These are phyloP conservation scores for Triticum monococcum DNA, from an alignment of 176 grass and related monocot species.

Conservation along the genomic window DNA sequence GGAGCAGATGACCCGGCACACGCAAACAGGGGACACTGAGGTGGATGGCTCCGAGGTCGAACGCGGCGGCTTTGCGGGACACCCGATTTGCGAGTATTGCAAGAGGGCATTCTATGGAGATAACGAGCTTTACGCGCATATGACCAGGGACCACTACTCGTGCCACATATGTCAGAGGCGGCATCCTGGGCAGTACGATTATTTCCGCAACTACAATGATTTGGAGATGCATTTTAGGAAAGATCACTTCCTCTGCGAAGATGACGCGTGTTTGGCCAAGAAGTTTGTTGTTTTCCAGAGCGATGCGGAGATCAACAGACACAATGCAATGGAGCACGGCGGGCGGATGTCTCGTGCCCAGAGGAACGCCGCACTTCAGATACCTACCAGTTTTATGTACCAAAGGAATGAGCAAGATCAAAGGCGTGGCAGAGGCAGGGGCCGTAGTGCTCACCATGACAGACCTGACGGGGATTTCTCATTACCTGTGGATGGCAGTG, in stretches of 20 bases:
- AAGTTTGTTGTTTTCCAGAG: constrained; percentile 89
- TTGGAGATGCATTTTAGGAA: constrained; percentile 94
- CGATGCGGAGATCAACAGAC: constrained; percentile 87
- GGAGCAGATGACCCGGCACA: constrained; percentile 68
- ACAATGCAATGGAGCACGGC: constrained; percentile 89
- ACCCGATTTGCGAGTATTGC: constrained; percentile 80
- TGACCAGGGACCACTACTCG: constrained; percentile 65
- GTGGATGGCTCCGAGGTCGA: constrained; percentile 88
- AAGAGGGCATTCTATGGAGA: constrained; percentile 81
- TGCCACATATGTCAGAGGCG: constrained; percentile 82
- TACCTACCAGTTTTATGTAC: constrained; percentile 97
- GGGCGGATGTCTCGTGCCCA: constrained; percentile 80
- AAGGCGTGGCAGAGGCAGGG: constrained; percentile 71
- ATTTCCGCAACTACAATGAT: constrained; percentile 80
- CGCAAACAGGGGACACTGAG: constrained; percentile 75
- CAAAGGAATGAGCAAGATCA: constrained; percentile 73
- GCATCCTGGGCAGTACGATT: constrained; percentile 72
- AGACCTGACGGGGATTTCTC: constrained; percentile 35
- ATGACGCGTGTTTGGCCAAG: constrained; percentile 71
- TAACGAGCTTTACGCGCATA: constrained; percentile 89
- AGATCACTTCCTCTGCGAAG: constrained; percentile 94
- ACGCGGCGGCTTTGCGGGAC: constrained; percentile 81
- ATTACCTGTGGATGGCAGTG: constrained; percentile 38
- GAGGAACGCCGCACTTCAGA: constrained; percentile 90
- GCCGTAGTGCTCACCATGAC: constrained; percentile 44